phyloP scores from a whole-genome alignment of 108 stramenopile species.

The Cyclostephanos tholiformis region DNA sequence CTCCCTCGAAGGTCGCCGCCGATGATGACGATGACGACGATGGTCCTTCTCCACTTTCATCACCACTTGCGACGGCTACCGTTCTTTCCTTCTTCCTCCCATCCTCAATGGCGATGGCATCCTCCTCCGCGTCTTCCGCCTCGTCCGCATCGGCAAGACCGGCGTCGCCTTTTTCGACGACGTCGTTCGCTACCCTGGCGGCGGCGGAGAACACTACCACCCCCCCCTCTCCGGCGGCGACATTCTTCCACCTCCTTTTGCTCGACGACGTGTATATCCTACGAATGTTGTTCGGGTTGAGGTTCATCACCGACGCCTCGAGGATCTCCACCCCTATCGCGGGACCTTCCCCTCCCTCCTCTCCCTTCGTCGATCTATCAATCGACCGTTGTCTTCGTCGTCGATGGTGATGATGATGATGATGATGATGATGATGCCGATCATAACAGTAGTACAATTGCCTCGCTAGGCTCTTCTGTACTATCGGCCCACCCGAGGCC shows the following conservation, averaged over 20 bases:
- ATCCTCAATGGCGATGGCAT: not conserved
- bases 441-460: constrained; percentile 47
- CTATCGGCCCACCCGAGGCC: constrained; percentile 42
- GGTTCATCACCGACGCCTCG: constrained; percentile 65
- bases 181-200: constrained; percentile 17
- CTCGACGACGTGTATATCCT: constrained; percentile 55
- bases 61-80: not conserved
- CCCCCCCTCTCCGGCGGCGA: not conserved
- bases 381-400: not conserved
- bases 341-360: not conserved
- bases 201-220: not conserved
- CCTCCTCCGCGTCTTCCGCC: not conserved
- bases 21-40: not conserved
- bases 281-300: constrained; percentile 78
- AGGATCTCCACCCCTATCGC: constrained; percentile 74
- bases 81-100: too few species aligned
- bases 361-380: not conserved
- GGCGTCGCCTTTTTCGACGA: not conserved
- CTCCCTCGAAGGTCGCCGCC: constrained; percentile 17
- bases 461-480: constrained; percentile 72
- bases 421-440: not conserved
- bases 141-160: not conserved
- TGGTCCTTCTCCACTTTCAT: not conserved
- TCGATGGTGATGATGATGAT: not conserved
- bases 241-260: constrained; percentile 48